These are phyloP conservation scores for Xerocomellus amylosporus DNA, from an alignment of 768 basidiomycete genomes.

Conservation along the genomic window DNA sequence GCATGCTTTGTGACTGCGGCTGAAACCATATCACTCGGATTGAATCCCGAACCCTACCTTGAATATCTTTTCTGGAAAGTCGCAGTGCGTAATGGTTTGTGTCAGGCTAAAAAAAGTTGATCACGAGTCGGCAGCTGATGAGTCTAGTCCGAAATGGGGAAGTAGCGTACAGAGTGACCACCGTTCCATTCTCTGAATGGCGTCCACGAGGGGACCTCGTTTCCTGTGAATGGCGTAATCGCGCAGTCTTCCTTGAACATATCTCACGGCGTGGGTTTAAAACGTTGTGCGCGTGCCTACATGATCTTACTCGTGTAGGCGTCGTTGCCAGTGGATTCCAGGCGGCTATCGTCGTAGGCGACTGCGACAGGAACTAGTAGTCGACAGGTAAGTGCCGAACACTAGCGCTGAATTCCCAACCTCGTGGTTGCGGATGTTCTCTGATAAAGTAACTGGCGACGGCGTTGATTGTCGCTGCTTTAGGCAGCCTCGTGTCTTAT, in stretches of 20 bases:
- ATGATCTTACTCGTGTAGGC: conserved; percentile 2
- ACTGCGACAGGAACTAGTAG: background rate
- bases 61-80: background rate
- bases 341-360: background rate
- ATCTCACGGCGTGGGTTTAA: conserved; percentile 22
- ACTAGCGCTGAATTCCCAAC: background rate
- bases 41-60: background rate
- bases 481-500: conserved; percentile 36
- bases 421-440: background rate
- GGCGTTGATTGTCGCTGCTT: conserved; percentile 24
- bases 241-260: conserved; percentile 12
- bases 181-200: conserved; percentile 5
- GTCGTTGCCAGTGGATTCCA: background rate
- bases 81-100: no score
- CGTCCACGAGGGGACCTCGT: conserved; percentile 32
- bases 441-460: conserved; percentile 27
- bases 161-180: background rate
- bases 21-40: background rate
- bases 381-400: background rate
- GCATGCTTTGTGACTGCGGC: conserved; percentile 31
- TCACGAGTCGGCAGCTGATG: no score
- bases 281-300: conserved; percentile 10
- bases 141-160: background rate
- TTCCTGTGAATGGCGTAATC: conserved; percentile 23
- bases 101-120: no score